Percentiles rank a stretch among this genome's conserved stretches.
Evolutionary conservation across 176 grass and related monocot species (phyloP).

Genomic region (Phoenix roebelenii): DNA sequence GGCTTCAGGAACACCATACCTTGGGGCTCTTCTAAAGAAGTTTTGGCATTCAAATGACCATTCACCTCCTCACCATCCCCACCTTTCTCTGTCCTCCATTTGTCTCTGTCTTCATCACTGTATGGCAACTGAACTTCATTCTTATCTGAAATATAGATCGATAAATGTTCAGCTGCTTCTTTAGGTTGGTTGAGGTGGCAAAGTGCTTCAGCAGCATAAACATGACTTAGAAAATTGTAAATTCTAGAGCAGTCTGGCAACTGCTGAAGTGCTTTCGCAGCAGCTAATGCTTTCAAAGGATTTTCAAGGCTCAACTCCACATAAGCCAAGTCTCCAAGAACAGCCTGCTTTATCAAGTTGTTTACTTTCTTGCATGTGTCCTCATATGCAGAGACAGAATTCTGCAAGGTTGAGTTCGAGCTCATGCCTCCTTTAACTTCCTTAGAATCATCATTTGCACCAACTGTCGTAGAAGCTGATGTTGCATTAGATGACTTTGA

Average conservation of each 20-base stretch:
- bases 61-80: conserved; percentile 57
- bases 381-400: conserved; percentile 46
- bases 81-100: conserved; percentile 49
- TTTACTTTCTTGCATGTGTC: conserved; percentile 63
- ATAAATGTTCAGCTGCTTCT: conserved; percentile 63
- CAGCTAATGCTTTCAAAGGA: conserved; percentile 59
- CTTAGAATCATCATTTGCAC: conserved; percentile 47
- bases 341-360: conserved; percentile 53
- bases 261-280: conserved; percentile 41
- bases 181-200: conserved; percentile 51
- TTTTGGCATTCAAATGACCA: conserved; percentile 31
- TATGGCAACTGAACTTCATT: conserved; percentile 56
- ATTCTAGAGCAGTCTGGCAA: conserved; percentile 64
- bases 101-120: conserved; percentile 55
- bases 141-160: conserved; percentile 51
- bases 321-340: conserved; percentile 67
- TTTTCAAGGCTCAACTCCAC: conserved; percentile 73
- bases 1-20: conserved; percentile 31
- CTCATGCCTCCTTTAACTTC: conserved; percentile 18
- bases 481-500: conserved; percentile 30
- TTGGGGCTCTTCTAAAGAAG: conserved; percentile 35
- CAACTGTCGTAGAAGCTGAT: conserved; percentile 8
- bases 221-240: conserved; percentile 55
- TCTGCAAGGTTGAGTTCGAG: conserved; percentile 51
- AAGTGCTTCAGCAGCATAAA: conserved; percentile 81